phyloP scores from a whole-genome alignment of 257 asterid genomes.

The Rubia yunnanensis region DNA sequence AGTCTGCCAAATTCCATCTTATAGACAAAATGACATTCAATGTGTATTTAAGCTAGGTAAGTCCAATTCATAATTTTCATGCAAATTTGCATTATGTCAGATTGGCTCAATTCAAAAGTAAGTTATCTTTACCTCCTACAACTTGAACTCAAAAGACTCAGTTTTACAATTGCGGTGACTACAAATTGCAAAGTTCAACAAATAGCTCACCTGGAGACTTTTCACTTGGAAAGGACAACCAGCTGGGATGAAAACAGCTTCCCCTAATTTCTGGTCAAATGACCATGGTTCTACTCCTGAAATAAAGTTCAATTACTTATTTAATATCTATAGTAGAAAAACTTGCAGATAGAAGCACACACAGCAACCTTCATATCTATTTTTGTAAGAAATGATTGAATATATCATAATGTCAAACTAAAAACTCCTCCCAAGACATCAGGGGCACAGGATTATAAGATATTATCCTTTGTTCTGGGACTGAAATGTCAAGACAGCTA shows the following conservation, averaged over 20 bases:
- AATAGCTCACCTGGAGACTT: conserved; percentile 69
- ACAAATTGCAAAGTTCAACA: not conserved
- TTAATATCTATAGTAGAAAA: not conserved
- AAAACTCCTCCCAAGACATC: not conserved
- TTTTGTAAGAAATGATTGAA: not conserved
- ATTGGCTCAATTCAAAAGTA: not conserved
- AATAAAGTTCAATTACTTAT: not conserved
- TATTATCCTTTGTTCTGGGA: not conserved
- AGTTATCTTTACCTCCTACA: not conserved
- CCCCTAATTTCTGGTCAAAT: conserved; percentile 77
- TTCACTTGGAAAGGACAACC: conserved; percentile 95
- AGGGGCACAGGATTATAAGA: not conserved
- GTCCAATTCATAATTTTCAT: not conserved
- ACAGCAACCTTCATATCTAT: not conserved
- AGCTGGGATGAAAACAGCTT: conserved; percentile 83
- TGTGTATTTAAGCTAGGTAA: not conserved
- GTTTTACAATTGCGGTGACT: not conserved
- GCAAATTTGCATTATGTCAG: not conserved
- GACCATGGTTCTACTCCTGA: conserved; percentile 96
- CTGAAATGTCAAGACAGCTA: not conserved
- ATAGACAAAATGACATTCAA: not conserved
- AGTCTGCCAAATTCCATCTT: not conserved
- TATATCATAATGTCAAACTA: not conserved
- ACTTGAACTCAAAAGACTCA: not conserved
- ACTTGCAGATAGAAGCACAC: too few species aligned